phyloP scores from a whole-genome alignment of 495 filamentous ascomycete genomes.

The Penicillium robsamsonii region DNA sequence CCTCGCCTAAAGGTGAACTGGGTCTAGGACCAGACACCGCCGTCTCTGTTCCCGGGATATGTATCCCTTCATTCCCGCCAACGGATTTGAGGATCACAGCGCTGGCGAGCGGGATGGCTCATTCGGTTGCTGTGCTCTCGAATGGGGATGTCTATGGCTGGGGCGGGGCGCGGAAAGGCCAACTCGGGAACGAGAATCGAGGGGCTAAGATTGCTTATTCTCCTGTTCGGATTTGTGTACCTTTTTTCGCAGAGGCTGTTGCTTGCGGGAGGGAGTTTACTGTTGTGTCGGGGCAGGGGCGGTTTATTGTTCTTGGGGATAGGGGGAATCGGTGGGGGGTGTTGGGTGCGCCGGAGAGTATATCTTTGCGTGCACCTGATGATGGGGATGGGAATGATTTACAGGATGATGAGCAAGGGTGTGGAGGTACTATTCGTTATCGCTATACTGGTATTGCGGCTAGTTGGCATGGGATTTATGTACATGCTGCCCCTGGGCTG shows the following conservation, averaged over 20 bases:
- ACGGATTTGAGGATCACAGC: slow-evolving; percentile 47
- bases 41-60: slow-evolving; percentile 5
- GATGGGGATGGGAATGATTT: background rate
- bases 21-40: slow-evolving; percentile 52
- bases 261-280: slow-evolving; percentile 85
- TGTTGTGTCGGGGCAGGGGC: slow-evolving; percentile 54
- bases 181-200: slow-evolving; percentile 57
- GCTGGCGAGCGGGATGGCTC: slow-evolving; percentile 70
- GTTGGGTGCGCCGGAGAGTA: slow-evolving; percentile 36
- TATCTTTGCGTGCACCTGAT: slow-evolving; percentile 25
- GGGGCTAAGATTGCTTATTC: slow-evolving; percentile 46
- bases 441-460: slow-evolving; percentile 50
- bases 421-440: background rate
- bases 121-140: slow-evolving; percentile 68
- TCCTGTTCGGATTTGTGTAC: slow-evolving; percentile 58
- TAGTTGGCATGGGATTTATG: slow-evolving; percentile 79
- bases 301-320: slow-evolving; percentile 61
- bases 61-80: slow-evolving; percentile 62
- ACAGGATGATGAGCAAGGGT: background rate
- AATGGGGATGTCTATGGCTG: slow-evolving; percentile 83
- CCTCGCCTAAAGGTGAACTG: slow-evolving; percentile 67
- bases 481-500: slow-evolving; percentile 35
- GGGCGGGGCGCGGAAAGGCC: slow-evolving; percentile 82
- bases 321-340: slow-evolving; percentile 62
- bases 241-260: slow-evolving; percentile 52